phyloP scores from a whole-genome alignment of 2,329 filamentous ascomycete genomes.

The Penicillium sp. region DNA sequence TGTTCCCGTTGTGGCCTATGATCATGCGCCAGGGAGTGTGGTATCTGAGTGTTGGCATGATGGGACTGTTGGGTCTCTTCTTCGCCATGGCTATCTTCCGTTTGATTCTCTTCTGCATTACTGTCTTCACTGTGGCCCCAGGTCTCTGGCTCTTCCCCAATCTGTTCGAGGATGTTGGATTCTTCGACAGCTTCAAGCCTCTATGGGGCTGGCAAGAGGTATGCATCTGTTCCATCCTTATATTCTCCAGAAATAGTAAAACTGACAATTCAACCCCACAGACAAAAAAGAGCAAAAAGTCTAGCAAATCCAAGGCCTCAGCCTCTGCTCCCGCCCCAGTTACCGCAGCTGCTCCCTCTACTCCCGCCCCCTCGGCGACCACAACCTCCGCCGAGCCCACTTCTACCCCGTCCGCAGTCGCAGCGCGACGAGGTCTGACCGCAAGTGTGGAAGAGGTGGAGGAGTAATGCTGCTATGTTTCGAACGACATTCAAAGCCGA shows the following conservation, averaged over 20 bases:
- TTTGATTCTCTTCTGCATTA: constrained; percentile 88
- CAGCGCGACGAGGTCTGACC: constrained; percentile 42
- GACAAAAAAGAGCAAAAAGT: constrained; percentile 45
- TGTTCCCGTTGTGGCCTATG: constrained; percentile 95
- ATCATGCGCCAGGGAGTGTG: constrained; percentile 90
- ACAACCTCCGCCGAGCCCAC: constrained; percentile 41
- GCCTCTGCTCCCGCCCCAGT: background rate
- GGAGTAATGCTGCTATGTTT: constrained; percentile 31
- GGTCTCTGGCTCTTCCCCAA: constrained; percentile 99
- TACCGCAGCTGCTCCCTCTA: constrained; percentile 8
- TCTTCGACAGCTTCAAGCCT: constrained; percentile 94
- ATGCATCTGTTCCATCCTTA: constrained; percentile 29
- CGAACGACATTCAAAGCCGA: background rate
- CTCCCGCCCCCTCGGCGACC: constrained; percentile 29
- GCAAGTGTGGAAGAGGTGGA: constrained; percentile 50
- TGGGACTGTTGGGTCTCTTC: constrained; percentile 87
- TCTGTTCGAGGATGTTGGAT: constrained; percentile 96
- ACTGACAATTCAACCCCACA: constrained; percentile 19
- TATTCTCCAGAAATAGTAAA: background rate
- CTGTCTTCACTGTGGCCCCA: constrained; percentile 78
- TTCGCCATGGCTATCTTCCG: constrained; percentile 98
- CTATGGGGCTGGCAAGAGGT: constrained; percentile 99
- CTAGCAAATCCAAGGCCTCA: constrained; percentile 26
- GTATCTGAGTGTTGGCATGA: constrained; percentile 93
- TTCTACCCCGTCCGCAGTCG: constrained; percentile 27